phyloP scores from a whole-genome alignment of 2,329 filamentous ascomycete species.

The Aspergillus costaricaensis region DNA sequence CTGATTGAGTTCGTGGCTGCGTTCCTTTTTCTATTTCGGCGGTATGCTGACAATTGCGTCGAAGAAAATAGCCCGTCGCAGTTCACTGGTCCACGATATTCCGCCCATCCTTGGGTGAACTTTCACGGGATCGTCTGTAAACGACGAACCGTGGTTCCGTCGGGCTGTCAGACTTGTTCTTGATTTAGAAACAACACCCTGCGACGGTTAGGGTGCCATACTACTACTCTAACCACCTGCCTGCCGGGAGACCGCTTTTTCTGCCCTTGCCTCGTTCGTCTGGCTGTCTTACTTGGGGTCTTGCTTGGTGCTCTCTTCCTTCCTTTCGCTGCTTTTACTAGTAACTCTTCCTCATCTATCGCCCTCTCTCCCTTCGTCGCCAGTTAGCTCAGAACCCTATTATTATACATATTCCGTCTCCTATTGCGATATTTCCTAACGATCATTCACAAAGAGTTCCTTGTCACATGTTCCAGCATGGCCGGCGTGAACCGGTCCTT shows the following conservation, averaged over 20 bases:
- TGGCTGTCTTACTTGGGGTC: conserved; percentile 3
- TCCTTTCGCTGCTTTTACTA: neutral
- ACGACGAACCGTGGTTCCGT: neutral
- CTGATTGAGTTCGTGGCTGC: neutral
- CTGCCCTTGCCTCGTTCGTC: conserved; percentile 1
- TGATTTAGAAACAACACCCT: neutral
- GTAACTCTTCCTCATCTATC: neutral
- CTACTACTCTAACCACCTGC: neutral
- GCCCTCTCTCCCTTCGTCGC: neutral
- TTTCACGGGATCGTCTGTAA: neutral
- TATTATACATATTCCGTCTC: neutral
- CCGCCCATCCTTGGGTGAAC: neutral
- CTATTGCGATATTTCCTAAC: neutral
- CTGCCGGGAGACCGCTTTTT: neutral
- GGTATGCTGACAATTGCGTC: neutral
- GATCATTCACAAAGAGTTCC: neutral
- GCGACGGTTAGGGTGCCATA: neutral
- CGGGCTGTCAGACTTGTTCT: conserved; percentile 1
- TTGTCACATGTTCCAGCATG: conserved; percentile 15
- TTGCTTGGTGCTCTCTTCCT: neutral
- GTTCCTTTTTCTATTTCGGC: conserved; percentile 2
- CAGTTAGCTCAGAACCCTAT: neutral
- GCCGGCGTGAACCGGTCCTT: conserved; percentile 24
- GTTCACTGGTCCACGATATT: neutral
- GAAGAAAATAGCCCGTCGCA: neutral